Percentiles rank a stretch among this genome's conserved stretches.
Conservation (phyloP, 768 basidiomycete genomes). For the Clitopilus passeckerianus region DNA sequence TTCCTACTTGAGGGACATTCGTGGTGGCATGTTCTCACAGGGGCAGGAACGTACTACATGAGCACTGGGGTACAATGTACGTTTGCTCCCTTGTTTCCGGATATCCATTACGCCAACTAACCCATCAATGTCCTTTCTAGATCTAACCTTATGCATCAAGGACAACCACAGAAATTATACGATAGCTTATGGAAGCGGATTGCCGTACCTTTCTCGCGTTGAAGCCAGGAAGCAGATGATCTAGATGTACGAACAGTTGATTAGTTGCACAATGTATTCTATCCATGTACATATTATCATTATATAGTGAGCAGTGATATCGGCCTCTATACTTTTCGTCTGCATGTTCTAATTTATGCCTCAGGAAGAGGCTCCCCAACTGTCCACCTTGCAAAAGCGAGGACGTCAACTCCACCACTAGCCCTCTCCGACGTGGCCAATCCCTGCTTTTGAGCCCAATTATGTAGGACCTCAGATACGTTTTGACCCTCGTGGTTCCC, state of each 20-base stretch:
- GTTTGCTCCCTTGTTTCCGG: slow-evolving; percentile 11
- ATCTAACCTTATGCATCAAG: slow-evolving; percentile 56
- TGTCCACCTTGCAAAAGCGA: slow-evolving; percentile 64
- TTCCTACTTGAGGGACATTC: slow-evolving; percentile 71
- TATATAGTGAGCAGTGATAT: neutral
- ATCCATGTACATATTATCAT: neutral
- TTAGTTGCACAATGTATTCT: neutral
- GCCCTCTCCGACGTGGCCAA: slow-evolving; percentile 27
- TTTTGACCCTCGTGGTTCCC: slow-evolving; percentile 39
- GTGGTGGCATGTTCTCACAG: slow-evolving; percentile 75
- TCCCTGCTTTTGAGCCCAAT: slow-evolving; percentile 52
- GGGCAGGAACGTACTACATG: slow-evolving; percentile 47
- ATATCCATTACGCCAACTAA: slow-evolving; percentile 2
- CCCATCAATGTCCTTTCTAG: neutral
- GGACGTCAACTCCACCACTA: slow-evolving; percentile 34
- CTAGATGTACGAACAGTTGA: neutral
- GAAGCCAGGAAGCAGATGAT: slow-evolving; percentile 13
- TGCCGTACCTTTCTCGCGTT: slow-evolving; percentile 42
- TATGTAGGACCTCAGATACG: slow-evolving; percentile 39
- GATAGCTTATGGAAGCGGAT: slow-evolving; percentile 33
- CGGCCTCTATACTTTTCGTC: neutral
- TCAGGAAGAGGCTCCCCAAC: slow-evolving; percentile 38
- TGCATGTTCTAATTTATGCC: neutral
- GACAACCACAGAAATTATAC: slow-evolving; percentile 49
- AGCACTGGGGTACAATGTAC: slow-evolving; percentile 48